Evolutionary conservation across 805 yeast genomes (phyloP), one percentile per base, ranked within the genome.

Genomic region (Wickerhamomyces hampshirensis): DNA sequence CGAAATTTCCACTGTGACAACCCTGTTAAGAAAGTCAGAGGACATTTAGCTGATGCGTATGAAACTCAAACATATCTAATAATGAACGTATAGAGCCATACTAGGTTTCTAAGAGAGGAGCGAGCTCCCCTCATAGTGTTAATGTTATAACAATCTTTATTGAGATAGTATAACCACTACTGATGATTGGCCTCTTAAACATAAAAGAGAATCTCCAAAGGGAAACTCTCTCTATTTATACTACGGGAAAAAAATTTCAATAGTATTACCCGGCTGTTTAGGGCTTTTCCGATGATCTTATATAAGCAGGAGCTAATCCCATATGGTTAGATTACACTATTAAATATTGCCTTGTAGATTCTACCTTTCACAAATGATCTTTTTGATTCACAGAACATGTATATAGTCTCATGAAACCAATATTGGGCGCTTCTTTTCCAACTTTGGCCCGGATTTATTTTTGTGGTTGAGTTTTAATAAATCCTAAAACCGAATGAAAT

Each of bases 141-240:
- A 55, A 58, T 65, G 75, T 72, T 75, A 75, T 77, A 77, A 71
- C 24, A 67, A 68, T 70, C 74, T 67, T 61, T 54, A 60, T 65
- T 54, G 77, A 71, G 75, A 73, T 77, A 78, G 84, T 75, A 77
- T 77, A 78, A 77, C 84, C 84, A 75, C 85, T 78, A 78, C 85
- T 76, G 82, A 78, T 78, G 84, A 68, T 72, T 47, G 49, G 40
- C 55, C 53, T 53, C 54, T 49, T 44, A 61, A 50, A 55, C 58
- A 13, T 21, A 23, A 18, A 23, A 33, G 38, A 26, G 35, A 30
- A 37, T 33, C 35, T 33, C 35, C 26, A 21, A 27, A 35, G 46
- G 59, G 64, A 56, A 53, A 43, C 37, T 16, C 11, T 34, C 26
- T 30, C 38, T 31, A 37, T 65, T 54, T 64, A 63, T 62, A 62